These are phyloP conservation scores for Chlorella sp. DNA, from an alignment of 139 green algal genomes.

Conservation along the genomic window DNA sequence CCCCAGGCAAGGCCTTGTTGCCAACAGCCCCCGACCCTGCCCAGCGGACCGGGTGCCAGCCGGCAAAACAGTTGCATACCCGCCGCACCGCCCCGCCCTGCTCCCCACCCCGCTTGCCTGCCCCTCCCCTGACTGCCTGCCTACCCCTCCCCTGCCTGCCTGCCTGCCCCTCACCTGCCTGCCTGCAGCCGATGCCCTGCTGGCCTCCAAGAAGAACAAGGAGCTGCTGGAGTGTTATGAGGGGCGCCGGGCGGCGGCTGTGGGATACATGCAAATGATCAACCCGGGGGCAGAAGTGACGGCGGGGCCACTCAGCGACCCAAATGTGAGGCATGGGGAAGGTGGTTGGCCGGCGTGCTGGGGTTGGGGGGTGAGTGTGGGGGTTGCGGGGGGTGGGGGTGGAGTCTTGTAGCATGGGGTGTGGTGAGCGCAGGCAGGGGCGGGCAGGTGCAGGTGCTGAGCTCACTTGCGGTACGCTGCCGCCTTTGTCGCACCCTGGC, in stretches of 20 bases:
- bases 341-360: background rate
- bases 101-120: no score
- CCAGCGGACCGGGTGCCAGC: no score
- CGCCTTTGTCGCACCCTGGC: background rate
- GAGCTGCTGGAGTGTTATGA: conserved; percentile 83
- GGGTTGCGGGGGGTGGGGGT: background rate
- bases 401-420: background rate
- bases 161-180: background rate
- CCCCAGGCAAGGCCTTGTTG: no score
- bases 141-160: background rate
- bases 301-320: conserved; percentile 71
- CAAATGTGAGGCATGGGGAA: conserved; percentile 49
- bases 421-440: background rate
- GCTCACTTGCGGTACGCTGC: background rate
- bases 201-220: conserved; percentile 77
- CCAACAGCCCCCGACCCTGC: no score
- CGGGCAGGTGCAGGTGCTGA: background rate
- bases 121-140: no score
- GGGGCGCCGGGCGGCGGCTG: conserved; percentile 48
- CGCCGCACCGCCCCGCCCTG: no score
- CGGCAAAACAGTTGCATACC: no score
- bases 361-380: background rate
- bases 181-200: conserved; percentile 71
- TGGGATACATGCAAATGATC: conserved; percentile 69
- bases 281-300: conserved; percentile 58